These are phyloP conservation scores for Phaseolus lunatus DNA, from an alignment of 306 rosid species.

Conservation along the genomic window DNA sequence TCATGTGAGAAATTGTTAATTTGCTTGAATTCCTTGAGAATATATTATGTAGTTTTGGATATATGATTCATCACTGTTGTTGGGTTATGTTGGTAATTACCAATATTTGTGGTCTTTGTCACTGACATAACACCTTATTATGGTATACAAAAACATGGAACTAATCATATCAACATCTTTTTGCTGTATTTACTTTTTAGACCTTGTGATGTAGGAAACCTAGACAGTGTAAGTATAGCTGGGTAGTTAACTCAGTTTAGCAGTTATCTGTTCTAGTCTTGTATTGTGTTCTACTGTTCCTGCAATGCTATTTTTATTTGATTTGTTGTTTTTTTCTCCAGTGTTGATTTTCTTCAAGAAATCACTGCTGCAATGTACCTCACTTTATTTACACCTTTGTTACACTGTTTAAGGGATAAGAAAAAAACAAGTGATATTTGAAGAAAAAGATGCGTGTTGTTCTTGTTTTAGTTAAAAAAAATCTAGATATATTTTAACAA, in stretches of 20 bases:
- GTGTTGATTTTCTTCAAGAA: background rate
- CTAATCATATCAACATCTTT: background rate
- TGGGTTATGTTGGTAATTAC: background rate
- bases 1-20: background rate
- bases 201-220: background rate
- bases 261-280: background rate
- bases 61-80: background rate
- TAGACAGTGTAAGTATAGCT: too few species aligned
- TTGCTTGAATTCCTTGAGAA: background rate
- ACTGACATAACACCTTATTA: background rate
- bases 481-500: background rate
- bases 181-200: conserved; percentile 23
- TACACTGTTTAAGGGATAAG: background rate
- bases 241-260: conserved; percentile 1
- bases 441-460: background rate
- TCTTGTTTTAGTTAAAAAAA: background rate
- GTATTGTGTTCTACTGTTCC: background rate
- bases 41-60: background rate
- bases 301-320: background rate
- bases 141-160: background rate
- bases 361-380: background rate
- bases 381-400: background rate
- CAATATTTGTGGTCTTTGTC: conserved; percentile 29
- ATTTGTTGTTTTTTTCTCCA: background rate
- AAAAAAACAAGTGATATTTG: background rate